phyloP scores from a whole-genome alignment of 495 filamentous ascomycete genomes.

The Trichoderma gamsii region DNA sequence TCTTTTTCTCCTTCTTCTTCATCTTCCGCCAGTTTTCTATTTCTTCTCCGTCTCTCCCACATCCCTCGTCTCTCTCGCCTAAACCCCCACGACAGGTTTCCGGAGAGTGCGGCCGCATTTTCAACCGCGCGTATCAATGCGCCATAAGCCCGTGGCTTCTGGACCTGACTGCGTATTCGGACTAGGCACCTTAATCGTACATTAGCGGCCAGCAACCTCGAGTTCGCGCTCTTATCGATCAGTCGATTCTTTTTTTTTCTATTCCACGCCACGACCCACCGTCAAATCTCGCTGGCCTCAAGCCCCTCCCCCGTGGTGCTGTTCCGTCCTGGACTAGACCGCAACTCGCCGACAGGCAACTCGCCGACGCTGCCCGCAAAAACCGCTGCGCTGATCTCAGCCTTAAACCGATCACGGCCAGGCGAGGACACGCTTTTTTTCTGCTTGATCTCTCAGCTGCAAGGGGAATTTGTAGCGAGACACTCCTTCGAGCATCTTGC shows the following conservation, averaged over 20 bases:
- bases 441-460: neutral
- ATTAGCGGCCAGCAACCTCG: neutral
- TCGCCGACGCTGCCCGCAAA: neutral
- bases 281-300: neutral
- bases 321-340: slow-evolving; percentile 8
- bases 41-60: neutral
- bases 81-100: too few species aligned
- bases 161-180: neutral
- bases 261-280: slow-evolving; percentile 9
- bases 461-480: neutral
- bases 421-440: neutral
- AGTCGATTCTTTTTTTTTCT: neutral
- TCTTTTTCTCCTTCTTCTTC: neutral
- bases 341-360: neutral
- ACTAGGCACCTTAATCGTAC: too few species aligned
- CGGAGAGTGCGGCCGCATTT: neutral
- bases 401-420: slow-evolving; percentile 6
- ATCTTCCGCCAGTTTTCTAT: neutral
- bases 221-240: neutral
- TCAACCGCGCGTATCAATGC: neutral
- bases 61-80: neutral
- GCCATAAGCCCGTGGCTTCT: neutral
- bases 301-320: neutral
- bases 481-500: neutral
- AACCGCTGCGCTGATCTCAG: slow-evolving; percentile 1